phyloP scores from a whole-genome alignment of 202 grass and related monocot species.

The Cymbopogon flexuosus region DNA sequence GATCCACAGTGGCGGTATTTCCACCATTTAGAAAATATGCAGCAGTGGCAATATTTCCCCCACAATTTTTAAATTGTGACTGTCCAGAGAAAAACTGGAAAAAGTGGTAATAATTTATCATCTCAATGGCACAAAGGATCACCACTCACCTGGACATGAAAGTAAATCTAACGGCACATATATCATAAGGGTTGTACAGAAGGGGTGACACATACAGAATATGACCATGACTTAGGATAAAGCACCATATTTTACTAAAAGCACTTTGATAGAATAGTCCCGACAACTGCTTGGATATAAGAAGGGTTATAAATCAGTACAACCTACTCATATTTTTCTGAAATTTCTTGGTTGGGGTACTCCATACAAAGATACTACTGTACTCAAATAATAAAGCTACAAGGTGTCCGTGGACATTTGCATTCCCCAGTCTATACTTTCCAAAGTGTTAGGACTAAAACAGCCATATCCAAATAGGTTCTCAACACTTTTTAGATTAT shows the following conservation, averaged over 20 bases:
- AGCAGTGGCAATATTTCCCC: not conserved
- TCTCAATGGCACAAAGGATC: not conserved
- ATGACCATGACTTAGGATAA: conserved; percentile 4
- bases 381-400: not conserved
- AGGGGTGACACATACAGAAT: not conserved
- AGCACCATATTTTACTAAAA: not conserved
- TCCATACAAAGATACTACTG: not conserved
- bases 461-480: not conserved
- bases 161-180: not conserved
- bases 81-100: not conserved
- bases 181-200: not conserved
- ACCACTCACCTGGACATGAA: not conserved
- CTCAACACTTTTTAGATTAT: not conserved
- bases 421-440: conserved; percentile 16
- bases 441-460: not conserved
- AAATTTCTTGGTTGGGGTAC: not conserved
- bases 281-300: not conserved
- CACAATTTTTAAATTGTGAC: not conserved
- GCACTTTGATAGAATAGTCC: not conserved
- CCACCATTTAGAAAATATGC: not conserved
- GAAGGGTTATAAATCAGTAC: not conserved
- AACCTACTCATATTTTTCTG: not conserved
- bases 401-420: not conserved
- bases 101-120: not conserved
- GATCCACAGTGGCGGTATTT: not conserved